Percentiles rank a stretch among this genome's conserved stretches.
Conservation (phyloP, 2,329 filamentous ascomycete species). For the Clonostachys sp. region DNA sequence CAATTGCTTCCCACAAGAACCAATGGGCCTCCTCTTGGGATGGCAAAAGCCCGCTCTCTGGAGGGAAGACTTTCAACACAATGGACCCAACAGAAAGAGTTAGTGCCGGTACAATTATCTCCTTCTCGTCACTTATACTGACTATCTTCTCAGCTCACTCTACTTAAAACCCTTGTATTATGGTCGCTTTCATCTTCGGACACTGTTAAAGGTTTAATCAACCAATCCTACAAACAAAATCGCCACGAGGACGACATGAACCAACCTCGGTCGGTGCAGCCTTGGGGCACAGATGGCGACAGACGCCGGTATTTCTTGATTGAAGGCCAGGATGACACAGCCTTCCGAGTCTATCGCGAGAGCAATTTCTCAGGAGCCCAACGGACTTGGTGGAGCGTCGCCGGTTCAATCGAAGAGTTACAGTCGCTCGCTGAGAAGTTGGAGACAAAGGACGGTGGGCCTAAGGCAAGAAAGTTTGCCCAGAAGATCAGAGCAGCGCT, state of each 20-base stretch:
- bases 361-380: slow-evolving; percentile 76
- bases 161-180: slow-evolving; percentile 77
- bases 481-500: slow-evolving; percentile 75
- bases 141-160: slow-evolving; percentile 57
- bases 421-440: slow-evolving; percentile 72
- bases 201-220: slow-evolving; percentile 73
- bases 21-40: slow-evolving; percentile 90
- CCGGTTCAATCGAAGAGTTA: slow-evolving; percentile 85
- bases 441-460: slow-evolving; percentile 70
- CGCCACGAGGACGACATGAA: slow-evolving; percentile 77
- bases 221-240: slow-evolving; percentile 81
- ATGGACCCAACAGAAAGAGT: slow-evolving; percentile 83
- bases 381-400: slow-evolving; percentile 87
- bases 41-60: slow-evolving; percentile 75
- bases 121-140: background rate
- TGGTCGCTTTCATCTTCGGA: slow-evolving; percentile 92
- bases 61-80: slow-evolving; percentile 73
- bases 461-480: slow-evolving; percentile 73
- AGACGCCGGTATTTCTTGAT: slow-evolving; percentile 92
- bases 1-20: slow-evolving; percentile 74
- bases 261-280: slow-evolving; percentile 82
- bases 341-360: slow-evolving; percentile 91
- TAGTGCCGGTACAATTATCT: slow-evolving; percentile 20
- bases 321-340: slow-evolving; percentile 89
- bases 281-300: slow-evolving; percentile 85